Evolutionary conservation across 331 rosid genomes (phyloP).

Genomic region (Malus hybrid): DNA sequence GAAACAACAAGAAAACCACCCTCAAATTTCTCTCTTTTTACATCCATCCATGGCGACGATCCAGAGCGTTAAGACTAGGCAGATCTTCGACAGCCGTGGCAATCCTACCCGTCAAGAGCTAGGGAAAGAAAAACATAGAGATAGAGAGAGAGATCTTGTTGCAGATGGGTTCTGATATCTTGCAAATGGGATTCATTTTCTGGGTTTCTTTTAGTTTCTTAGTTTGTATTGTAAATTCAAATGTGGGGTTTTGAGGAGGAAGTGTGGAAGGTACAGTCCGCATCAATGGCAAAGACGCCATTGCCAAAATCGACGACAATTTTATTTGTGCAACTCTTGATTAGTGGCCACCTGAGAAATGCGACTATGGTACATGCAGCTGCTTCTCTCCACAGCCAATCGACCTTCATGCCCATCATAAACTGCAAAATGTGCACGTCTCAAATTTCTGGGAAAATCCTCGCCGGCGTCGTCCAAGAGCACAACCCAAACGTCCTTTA

Average conservation of each 20-base stretch:
- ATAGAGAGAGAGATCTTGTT: too few relatives aligned
- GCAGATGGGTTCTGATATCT: too few relatives aligned
- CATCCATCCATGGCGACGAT: too few relatives aligned
- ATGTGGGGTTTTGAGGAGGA: slow-evolving; percentile 9
- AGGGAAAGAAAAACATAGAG: too few relatives aligned
- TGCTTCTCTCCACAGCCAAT: slow-evolving; percentile 74
- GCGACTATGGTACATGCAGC: slow-evolving; percentile 80
- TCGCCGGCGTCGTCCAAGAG: slow-evolving; percentile 48
- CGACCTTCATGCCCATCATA: slow-evolving; percentile 95
- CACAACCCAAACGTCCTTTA: slow-evolving; percentile 81
- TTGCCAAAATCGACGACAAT: slow-evolving; percentile 68
- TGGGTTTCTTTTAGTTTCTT: slow-evolving; percentile 28
- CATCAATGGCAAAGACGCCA: slow-evolving; percentile 44
- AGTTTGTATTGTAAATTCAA: slow-evolving; percentile 17
- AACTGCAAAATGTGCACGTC: slow-evolving; percentile 80
- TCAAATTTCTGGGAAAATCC: slow-evolving; percentile 54
- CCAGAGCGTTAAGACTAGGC: too few relatives aligned
- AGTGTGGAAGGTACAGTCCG: slow-evolving; percentile 38
- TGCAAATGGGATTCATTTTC: slow-evolving; percentile 32
- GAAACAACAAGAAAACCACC: too few relatives aligned
- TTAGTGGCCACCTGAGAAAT: slow-evolving; percentile 99
- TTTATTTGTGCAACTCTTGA: slow-evolving; percentile 86
- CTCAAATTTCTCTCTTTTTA: too few relatives aligned
- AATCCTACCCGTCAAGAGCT: too few relatives aligned
- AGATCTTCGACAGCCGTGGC: too few relatives aligned